These are phyloP conservation scores for Myxozyma udenii DNA, from an alignment of 805 yeast genomes.

Conservation along the genomic window DNA sequence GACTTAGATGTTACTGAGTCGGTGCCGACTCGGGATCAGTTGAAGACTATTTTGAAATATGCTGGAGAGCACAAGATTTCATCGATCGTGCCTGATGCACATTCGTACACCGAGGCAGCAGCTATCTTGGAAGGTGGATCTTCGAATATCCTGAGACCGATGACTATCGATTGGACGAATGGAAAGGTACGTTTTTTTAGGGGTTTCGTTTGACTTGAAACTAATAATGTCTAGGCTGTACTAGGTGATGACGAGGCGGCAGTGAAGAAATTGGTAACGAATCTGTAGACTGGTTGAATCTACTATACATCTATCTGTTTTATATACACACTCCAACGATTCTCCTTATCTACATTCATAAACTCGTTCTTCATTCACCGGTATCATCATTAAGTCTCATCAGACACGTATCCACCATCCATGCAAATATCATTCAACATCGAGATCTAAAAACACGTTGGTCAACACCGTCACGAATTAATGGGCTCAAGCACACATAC, in stretches of 20 bases:
- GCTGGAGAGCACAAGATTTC: slow-evolving; percentile 19
- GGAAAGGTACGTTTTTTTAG: slow-evolving; percentile 21
- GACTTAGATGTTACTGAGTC: slow-evolving; percentile 40
- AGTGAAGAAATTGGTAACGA: slow-evolving; percentile 23
- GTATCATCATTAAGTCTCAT: slow-evolving; percentile 11
- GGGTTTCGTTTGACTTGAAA: background rate
- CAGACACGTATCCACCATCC: slow-evolving; percentile 14
- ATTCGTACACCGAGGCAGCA: slow-evolving; percentile 21
- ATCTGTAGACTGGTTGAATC: too few species aligned
- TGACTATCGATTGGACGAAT: slow-evolving; percentile 31
- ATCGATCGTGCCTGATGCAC: slow-evolving; percentile 25
- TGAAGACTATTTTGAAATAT: slow-evolving; percentile 27
- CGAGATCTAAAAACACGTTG: slow-evolving; percentile 6
- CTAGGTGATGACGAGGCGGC: slow-evolving; percentile 28
- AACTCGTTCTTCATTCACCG: slow-evolving; percentile 5
- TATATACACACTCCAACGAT: too few species aligned
- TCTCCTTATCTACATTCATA: too few species aligned
- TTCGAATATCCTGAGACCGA: slow-evolving; percentile 19
- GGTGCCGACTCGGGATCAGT: slow-evolving; percentile 33
- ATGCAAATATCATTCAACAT: slow-evolving; percentile 14
- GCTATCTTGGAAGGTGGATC: slow-evolving; percentile 15
- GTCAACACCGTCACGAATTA: background rate
- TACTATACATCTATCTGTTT: too few species aligned
- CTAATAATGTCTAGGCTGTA: slow-evolving; percentile 16
- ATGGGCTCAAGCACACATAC: too few species aligned